Conservation (phyloP, 2,329 filamentous ascomycete species). For the Bipolaris sorokiniana region DNA sequence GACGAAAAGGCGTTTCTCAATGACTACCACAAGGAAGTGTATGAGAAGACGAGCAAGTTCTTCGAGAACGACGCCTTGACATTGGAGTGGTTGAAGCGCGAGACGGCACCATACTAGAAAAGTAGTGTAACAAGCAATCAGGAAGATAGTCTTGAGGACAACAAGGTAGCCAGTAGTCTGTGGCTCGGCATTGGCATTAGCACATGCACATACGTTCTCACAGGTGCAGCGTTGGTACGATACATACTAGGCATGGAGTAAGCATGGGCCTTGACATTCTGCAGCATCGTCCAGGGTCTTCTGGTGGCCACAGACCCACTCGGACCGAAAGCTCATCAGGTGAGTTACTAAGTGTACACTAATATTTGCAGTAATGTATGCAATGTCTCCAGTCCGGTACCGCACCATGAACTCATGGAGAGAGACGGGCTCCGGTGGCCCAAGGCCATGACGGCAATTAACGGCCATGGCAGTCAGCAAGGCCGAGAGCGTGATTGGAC, state of each 20-base stretch:
- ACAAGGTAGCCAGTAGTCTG: conserved; percentile 21
- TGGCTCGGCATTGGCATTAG: conserved; percentile 22
- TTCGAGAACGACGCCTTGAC: conserved; percentile 77
- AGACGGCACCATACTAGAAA: conserved; percentile 67
- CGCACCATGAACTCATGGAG: not conserved
- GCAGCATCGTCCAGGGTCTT: conserved; percentile 9
- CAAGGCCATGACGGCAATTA: conserved; percentile 35
- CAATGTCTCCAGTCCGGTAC: conserved; percentile 2
- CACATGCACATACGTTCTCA: conserved; percentile 2
- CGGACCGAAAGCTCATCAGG: conserved; percentile 11
- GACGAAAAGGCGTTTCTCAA: conserved; percentile 87
- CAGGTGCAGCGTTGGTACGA: conserved; percentile 24
- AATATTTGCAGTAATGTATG: conserved; percentile 3
- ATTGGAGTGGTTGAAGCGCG: conserved; percentile 80
- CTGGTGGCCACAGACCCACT: conserved; percentile 17
- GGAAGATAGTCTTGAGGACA: conserved; percentile 1
- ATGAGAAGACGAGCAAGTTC: conserved; percentile 77
- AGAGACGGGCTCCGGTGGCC: conserved; percentile 6
- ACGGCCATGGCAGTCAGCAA: conserved; percentile 18
- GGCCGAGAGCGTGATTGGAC: conserved; percentile 24
- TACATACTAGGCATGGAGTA: conserved; percentile 11
- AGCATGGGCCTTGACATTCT: conserved; percentile 25
- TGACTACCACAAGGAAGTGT: conserved; percentile 79
- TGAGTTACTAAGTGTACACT: conserved; percentile 2
- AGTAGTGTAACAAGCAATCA: conserved; percentile 2